phyloP scores from a whole-genome alignment of 2,329 filamentous ascomycete genomes.

The Monilinia fructicola region DNA sequence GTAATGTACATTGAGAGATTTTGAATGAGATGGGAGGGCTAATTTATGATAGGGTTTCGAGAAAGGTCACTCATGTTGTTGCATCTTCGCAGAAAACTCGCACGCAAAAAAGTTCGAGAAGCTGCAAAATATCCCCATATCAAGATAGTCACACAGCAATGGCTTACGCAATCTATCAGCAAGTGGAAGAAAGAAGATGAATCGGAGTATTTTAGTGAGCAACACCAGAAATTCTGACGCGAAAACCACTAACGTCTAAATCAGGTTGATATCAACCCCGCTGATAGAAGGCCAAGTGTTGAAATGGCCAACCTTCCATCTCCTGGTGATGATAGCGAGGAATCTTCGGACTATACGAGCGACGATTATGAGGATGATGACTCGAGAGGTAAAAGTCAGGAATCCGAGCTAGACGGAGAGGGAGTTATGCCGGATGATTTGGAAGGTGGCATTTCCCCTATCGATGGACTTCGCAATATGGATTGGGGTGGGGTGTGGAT shows the following conservation, averaged over 20 bases:
- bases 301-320: slow-evolving; percentile 49
- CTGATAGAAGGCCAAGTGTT: slow-evolving; percentile 49
- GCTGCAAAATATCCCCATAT: slow-evolving; percentile 77
- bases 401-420: slow-evolving; percentile 46
- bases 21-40: not conserved
- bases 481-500: slow-evolving; percentile 63
- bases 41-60: slow-evolving; percentile 50
- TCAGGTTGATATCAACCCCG: slow-evolving; percentile 66
- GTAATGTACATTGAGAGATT: slow-evolving; percentile 28
- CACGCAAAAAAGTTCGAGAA: slow-evolving; percentile 89
- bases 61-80: slow-evolving; percentile 71
- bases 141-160: slow-evolving; percentile 88
- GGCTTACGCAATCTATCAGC: slow-evolving; percentile 81
- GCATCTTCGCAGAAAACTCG: slow-evolving; percentile 69
- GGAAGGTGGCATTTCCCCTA: slow-evolving; percentile 52
- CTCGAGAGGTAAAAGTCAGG: slow-evolving; percentile 37
- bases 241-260: slow-evolving; percentile 13
- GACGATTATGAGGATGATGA: slow-evolving; percentile 42
- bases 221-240: not conserved
- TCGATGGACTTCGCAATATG: slow-evolving; percentile 48
- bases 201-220: slow-evolving; percentile 48
- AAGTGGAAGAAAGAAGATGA: slow-evolving; percentile 83
- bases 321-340: slow-evolving; percentile 43
- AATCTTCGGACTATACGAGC: slow-evolving; percentile 39
- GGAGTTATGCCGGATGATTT: slow-evolving; percentile 52